phyloP scores from a whole-genome alignment of 257 asterid genomes.

The Solanum bukasovii region DNA sequence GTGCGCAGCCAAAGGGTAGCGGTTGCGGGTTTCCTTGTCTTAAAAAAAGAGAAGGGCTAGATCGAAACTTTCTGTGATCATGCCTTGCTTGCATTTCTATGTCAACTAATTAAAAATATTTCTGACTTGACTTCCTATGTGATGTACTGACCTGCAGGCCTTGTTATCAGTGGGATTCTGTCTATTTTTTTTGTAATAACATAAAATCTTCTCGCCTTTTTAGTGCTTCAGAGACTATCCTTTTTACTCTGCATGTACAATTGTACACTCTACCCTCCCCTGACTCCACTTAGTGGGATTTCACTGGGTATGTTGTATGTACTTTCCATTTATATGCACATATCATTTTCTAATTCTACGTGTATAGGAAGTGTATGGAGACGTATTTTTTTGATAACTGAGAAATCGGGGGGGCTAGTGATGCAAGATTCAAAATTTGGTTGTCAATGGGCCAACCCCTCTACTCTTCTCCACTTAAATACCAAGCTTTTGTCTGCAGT shows the following conservation, averaged over 20 bases:
- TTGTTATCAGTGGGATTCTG: not conserved
- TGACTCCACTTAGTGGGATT: no score
- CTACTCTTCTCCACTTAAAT: not conserved
- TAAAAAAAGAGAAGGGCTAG: not conserved
- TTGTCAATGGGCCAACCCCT: not conserved
- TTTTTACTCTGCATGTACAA: not conserved
- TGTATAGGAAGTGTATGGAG: not conserved
- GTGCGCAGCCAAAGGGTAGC: no score
- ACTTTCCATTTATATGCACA: not conserved
- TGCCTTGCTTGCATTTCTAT: not conserved
- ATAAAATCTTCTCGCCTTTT: not conserved
- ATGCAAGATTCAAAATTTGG: not conserved
- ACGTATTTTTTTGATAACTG: not conserved
- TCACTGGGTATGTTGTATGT: no score
- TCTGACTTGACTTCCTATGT: not conserved
- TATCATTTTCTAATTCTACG: not conserved
- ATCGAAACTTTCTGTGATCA: not conserved
- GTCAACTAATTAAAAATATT: not conserved
- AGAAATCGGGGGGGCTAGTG: not conserved
- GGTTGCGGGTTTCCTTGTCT: no score
- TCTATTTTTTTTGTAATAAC: not conserved
- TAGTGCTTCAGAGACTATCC: not conserved
- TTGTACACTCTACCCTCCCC: no score
- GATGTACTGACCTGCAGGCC: not conserved
- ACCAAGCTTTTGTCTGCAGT: not conserved